Base-by-base conservation (phyloP, 2,329 filamentous ascomycete genomes). In the Erysiphe neolycopersici region DNA sequence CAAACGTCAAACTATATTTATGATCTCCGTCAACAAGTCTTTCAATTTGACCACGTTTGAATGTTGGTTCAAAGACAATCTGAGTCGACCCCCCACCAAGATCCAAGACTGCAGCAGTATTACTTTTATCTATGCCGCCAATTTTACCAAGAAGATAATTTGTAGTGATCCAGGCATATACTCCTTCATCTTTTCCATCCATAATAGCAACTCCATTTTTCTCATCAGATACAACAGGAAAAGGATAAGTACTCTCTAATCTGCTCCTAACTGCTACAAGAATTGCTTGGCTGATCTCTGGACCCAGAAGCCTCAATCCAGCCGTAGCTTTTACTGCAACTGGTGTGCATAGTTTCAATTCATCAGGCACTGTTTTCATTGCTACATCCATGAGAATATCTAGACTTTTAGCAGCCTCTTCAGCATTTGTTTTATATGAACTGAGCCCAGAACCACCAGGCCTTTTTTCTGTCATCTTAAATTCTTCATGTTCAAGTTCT, bases 91-190 rank as follows among this genome's bases (percentile, higher is more conserved):
- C 89, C 54, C 89, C 89, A 49, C 89, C 89, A 41, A 98, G 77
- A 58, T 98, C 89, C 56, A 98, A 93, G 46, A 94, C 75, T 42
- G 89, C 89, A 36, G 89, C 91, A 1, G 89, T 95, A 42, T 83
- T 79, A 49, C 73, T 83, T 59, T 85, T 74, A 58, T 94, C 87
- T 1, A 84, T 81, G 11, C 81, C 80, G 47, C 89, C 89, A 60
- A 98, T 95, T 65, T 95, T 95, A 55, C 87, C 87, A 19, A 98
- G 73, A 36, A 98, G 77, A 62, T 98, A 98, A 68, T 98, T 98
- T 51, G 84, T 89, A 6, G 89, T 98, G 59, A 98, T 92, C 89
- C 89, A 98, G 43, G 89, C 91, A 58, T 92, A 98, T 29, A 98
- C 87, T 58, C 89, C 89, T 64, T 98, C 89, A 56, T 94, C 81